Base-by-base conservation (phyloP, 345 rosid species). In the Draba incana region DNA sequence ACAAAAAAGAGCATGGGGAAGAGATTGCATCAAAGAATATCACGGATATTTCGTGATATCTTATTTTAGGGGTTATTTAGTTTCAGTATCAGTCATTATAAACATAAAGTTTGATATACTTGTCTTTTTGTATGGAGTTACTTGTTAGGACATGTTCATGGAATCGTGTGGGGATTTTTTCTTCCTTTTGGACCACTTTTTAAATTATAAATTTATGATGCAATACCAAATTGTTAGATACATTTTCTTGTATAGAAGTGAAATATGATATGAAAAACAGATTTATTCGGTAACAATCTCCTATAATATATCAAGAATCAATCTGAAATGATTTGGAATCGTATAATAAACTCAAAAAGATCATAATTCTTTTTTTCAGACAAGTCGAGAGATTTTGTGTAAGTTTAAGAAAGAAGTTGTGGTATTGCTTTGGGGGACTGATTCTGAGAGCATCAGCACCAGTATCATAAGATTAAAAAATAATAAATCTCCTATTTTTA, bases 1-100 rank as follows among this genome's bases (percentile, higher is more conserved):
- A 3, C 42, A 1, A 20, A 55, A 3, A 42, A 28, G 66, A 64
- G 61, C 50, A 62, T 72, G 62, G n/a, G 39, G 56, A 59, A 78
- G 71, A 56, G 73, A 59, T 65, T 62, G 69, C 41, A 83, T 70
- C 80, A 66, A 76, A 72, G 60, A 48, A 72, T 64, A 84, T 85
- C 92, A 85, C 86, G 77, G 78, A 83, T 83, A 81, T 77, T 81
- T 81, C 81, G 89, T 85, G 89, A 84, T 86, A 80, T 72, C 79
- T 46, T 74, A 58, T 79, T 68, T 82, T 65, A 74, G 79, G 75
- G 48, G 44, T 33, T 74, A 79, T 70, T 81, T 70, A 78, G 83
- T 81, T 84, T 81, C 81, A 70, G 69, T 77, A 76, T 13, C 52
- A 55, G 67, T 68, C 78, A 58, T 72, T 49, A 31, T 65, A 48